A percentile compares a stretch with the other conserved stretches of the same genome.
Evolutionary conservation across 2,329 filamentous ascomycete species (phyloP).

Genomic region (Beauveria sp.): DNA sequence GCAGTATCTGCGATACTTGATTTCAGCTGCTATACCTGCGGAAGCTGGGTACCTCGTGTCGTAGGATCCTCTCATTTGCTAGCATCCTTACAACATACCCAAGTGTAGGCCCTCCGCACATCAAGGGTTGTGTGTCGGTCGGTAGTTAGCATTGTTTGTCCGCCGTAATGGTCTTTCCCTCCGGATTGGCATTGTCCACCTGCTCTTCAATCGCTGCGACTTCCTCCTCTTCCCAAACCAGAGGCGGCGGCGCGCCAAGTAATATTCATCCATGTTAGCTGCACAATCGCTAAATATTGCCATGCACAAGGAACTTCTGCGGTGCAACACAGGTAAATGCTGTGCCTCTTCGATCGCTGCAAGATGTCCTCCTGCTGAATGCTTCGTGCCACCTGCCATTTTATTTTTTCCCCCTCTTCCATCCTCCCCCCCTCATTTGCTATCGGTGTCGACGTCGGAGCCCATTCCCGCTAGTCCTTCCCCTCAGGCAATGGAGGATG

Average conservation of each 20-base stretch:
- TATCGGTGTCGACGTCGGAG: not conserved
- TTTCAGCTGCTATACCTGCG: too few species aligned
- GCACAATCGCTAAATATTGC: not conserved
- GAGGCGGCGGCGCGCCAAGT: not conserved
- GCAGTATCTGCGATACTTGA: too few species aligned
- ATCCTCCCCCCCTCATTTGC: not conserved
- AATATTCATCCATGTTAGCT: not conserved
- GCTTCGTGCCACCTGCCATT: constrained; percentile 2
- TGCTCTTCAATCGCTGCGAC: not conserved
- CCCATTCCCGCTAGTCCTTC: not conserved
- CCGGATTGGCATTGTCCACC: not conserved
- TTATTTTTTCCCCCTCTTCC: not conserved
- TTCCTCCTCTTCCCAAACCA: not conserved
- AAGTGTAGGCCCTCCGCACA: too few species aligned
- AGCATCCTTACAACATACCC: too few species aligned
- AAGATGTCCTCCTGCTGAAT: not conserved
- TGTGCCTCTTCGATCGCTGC: constrained; percentile 4
- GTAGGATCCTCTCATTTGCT: too few species aligned
- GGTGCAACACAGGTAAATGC: not conserved
- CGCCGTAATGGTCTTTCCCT: not conserved
- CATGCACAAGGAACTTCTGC: not conserved
- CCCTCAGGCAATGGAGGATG: not conserved
- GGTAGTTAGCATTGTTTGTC: not conserved
- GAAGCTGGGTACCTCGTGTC: too few species aligned
- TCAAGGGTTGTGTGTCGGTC: too few species aligned